Percentiles rank a stretch among this genome's conserved stretches.
Conservation (phyloP, 176 grass and related monocot species). For the Themeda triandra region DNA sequence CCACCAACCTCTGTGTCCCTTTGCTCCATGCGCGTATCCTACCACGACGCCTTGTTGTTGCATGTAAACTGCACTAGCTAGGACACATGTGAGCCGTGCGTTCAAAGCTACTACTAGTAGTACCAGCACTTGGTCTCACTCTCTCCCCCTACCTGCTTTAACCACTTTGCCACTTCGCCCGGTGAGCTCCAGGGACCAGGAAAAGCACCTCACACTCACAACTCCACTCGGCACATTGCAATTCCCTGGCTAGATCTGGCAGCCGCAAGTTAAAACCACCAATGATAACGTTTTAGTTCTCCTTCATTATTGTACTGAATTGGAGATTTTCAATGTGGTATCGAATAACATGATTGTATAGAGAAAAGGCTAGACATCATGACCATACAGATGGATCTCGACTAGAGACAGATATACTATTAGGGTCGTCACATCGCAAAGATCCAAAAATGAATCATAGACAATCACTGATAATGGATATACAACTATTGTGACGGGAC, state of each 20-base stretch:
- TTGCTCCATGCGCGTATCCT: neutral
- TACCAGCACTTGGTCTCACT: neutral
- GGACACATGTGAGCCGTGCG: constrained; percentile 4
- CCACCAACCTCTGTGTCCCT: neutral
- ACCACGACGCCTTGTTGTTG: no score
- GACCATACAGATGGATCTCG: neutral
- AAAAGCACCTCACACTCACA: neutral
- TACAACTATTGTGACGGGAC: neutral
- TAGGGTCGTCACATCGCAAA: neutral
- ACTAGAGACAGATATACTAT: neutral
- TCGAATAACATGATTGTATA: neutral
- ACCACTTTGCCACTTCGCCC: constrained; percentile 25
- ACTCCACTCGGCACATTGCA: neutral
- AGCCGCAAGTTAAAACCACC: neutral
- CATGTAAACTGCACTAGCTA: neutral
- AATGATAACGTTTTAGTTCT: neutral
- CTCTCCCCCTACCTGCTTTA: neutral
- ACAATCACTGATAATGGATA: constrained; percentile 8
- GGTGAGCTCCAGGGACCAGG: no score
- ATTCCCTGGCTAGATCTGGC: neutral
- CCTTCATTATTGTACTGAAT: neutral
- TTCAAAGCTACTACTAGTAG: neutral
- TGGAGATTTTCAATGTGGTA: neutral
- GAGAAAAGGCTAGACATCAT: neutral
- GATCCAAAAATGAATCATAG: neutral